Evolutionary conservation across 164 flowering plant species (phyloP), one percentile per base, ranked within the genome.

Genomic region (Annona squamosa): DNA sequence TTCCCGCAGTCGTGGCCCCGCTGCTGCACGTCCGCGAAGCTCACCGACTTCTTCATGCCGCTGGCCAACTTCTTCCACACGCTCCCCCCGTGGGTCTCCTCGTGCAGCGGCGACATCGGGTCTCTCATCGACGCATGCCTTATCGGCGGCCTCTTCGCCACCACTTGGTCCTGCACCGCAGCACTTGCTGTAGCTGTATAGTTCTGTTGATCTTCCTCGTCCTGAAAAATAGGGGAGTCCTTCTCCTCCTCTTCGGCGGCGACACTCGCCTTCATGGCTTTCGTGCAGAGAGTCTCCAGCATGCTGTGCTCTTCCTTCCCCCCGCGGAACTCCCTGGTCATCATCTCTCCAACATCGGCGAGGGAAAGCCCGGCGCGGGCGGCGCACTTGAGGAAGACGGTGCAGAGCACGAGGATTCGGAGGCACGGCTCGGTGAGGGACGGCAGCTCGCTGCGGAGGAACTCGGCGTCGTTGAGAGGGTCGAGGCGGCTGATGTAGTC

Each of bases 341-440:
- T 91, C 91, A 93, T 90, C 47, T 85, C 83, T 1, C 97, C 97
- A 43, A 93, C 90, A 9, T 88, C 88, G 16, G 92, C 85, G 18
- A 90, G 89, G 74, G 87, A 90, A 47, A 91, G 85, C 1, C 97
- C 97, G 3, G 82, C 79, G 41, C 74, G 77, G 4, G 81, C 85
- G 7, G 96, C 96, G 45, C 73, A 69, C 77, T 93, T 87, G 73
- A 93, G 76, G 78, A 93, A 88, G 42, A 90, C 79, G 59, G 97
- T 87, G 84, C 98, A 93, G 1, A 91, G 74, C 1, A 89, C 75
- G 4, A 91, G 86, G 73, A 91, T 80, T 46, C 97, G 85, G 44
- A 91, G 71, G 3, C 89, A 86, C 1, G 92, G 78, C 79, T 90
- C 98, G 76, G 79, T 76, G 7, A 91, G 48, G 4, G 79, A 76